Evolutionary conservation across 139 green algal species (phyloP).

Genomic region (Picochlorum sp.): DNA sequence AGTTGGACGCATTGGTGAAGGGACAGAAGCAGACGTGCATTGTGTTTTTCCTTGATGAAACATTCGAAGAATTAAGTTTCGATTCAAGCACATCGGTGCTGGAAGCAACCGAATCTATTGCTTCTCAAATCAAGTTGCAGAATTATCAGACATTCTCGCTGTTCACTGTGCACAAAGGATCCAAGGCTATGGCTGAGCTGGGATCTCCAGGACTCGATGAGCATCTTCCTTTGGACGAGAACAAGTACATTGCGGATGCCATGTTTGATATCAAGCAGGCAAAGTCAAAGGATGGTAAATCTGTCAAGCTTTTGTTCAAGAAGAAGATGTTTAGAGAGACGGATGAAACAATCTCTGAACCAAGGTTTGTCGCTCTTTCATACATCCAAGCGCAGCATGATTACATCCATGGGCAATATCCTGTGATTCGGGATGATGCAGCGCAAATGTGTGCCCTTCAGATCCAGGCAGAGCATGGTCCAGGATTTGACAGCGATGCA

Average conservation of each 20-base stretch:
- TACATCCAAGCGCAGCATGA: constrained; percentile 87
- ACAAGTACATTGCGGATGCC: constrained; percentile 50
- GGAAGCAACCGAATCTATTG: constrained; percentile 83
- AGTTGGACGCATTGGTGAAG: constrained; percentile 78
- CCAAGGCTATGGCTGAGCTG: constrained; percentile 27
- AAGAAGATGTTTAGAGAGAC: constrained; percentile 93
- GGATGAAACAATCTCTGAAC: constrained; percentile 90
- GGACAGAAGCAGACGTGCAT: constrained; percentile 62
- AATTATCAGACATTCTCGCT: constrained; percentile 93
- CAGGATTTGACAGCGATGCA: constrained; percentile 46
- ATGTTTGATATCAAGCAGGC: constrained; percentile 48
- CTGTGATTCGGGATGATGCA: constrained; percentile 89
- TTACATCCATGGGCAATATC: constrained; percentile 89
- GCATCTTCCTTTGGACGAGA: constrained; percentile 85
- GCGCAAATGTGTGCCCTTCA: constrained; percentile 89
- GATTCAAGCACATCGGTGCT: constrained; percentile 79
- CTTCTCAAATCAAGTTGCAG: constrained; percentile 80
- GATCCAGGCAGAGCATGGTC: constrained; percentile 65
- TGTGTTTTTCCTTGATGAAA: constrained; percentile 94
- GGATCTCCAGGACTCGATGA: constrained; percentile 51
- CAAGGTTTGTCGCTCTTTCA: constrained; percentile 88
- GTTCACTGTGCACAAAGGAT: constrained; percentile 61
- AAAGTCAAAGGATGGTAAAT: constrained; percentile 33
- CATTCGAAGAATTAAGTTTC: constrained; percentile 89
- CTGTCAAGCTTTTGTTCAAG: constrained; percentile 84